Evolutionary conservation across 768 basidiomycete species (phyloP).

Genomic region (Mycena pura): DNA sequence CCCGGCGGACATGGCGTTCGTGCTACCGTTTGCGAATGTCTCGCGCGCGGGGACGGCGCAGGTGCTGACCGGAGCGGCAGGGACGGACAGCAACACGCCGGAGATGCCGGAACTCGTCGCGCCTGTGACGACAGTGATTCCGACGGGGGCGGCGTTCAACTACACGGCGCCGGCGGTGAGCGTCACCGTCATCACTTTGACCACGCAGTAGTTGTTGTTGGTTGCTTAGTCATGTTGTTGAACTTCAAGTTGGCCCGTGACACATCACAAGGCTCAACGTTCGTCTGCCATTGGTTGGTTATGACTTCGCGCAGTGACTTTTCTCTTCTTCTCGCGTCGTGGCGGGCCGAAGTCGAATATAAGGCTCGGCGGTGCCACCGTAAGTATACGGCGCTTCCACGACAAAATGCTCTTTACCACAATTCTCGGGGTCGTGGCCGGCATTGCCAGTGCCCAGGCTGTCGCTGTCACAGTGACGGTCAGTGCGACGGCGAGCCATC

Average conservation of each 20-base stretch:
- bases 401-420: background rate
- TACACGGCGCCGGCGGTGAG: slow-evolving; percentile 60
- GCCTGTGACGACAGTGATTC: slow-evolving; percentile 52
- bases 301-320: background rate
- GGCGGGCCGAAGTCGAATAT: slow-evolving; percentile 3
- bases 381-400: background rate
- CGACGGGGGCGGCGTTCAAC: slow-evolving; percentile 56
- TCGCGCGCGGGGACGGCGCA: slow-evolving; percentile 49
- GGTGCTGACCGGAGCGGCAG: slow-evolving; percentile 55
- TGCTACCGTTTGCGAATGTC: slow-evolving; percentile 60
- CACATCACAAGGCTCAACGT: background rate
- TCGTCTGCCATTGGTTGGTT: background rate
- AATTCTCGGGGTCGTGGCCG: background rate
- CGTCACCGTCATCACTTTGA: slow-evolving; percentile 46
- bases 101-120: slow-evolving; percentile 51
- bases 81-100: slow-evolving; percentile 62
- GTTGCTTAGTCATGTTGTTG: no score
- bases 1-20: slow-evolving; percentile 53
- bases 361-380: background rate
- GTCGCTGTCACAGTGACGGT: slow-evolving; percentile 35
- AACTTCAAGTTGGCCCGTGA: no score
- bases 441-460: background rate
- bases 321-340: background rate
- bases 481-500: slow-evolving; percentile 38
- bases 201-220: no score